Evolutionary conservation across 2,329 filamentous ascomycete species (phyloP).

Genomic region (Botrytis cinerea): DNA sequence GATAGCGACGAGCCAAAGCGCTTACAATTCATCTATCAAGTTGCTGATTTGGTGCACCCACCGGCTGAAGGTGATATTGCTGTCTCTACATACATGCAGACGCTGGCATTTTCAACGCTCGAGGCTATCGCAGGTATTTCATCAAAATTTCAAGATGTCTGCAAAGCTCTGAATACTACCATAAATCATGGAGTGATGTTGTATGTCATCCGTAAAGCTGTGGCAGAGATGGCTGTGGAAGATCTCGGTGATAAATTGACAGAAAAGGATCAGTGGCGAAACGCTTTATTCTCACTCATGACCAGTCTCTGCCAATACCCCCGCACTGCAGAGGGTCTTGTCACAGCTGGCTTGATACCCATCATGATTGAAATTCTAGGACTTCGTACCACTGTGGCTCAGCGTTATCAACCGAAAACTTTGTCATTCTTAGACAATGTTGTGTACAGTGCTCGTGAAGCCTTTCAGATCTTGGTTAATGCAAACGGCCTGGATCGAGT

Average conservation of each 20-base stretch:
- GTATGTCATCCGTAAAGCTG: slow-evolving; percentile 87
- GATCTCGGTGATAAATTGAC: slow-evolving; percentile 62
- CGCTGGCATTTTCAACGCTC: slow-evolving; percentile 76
- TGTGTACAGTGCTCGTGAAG: slow-evolving; percentile 81
- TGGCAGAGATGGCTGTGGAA: slow-evolving; percentile 72
- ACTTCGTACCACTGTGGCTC: slow-evolving; percentile 77
- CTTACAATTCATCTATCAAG: slow-evolving; percentile 86
- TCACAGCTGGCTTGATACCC: slow-evolving; percentile 85
- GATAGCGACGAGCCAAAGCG: slow-evolving; percentile 88
- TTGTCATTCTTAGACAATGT: slow-evolving; percentile 86
- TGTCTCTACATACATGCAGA: slow-evolving; percentile 77
- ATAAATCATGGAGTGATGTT: slow-evolving; percentile 95
- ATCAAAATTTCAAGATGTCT: slow-evolving; percentile 78
- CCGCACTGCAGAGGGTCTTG: slow-evolving; percentile 78
- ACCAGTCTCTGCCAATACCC: slow-evolving; percentile 75
- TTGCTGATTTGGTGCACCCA: slow-evolving; percentile 88
- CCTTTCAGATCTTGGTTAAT: slow-evolving; percentile 79
- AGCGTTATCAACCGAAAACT: slow-evolving; percentile 80
- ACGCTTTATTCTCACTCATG: slow-evolving; percentile 84
- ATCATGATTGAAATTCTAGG: slow-evolving; percentile 87
- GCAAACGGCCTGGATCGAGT: slow-evolving; percentile 87
- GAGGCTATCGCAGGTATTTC: slow-evolving; percentile 84
- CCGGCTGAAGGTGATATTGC: slow-evolving; percentile 66
- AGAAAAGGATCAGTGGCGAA: slow-evolving; percentile 85
- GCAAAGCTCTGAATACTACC: slow-evolving; percentile 88